Percentiles rank a stretch among this genome's conserved stretches.
phyloP scores from a whole-genome alignment of 805 yeast genomes.

The Ogataea paradorogensis region DNA sequence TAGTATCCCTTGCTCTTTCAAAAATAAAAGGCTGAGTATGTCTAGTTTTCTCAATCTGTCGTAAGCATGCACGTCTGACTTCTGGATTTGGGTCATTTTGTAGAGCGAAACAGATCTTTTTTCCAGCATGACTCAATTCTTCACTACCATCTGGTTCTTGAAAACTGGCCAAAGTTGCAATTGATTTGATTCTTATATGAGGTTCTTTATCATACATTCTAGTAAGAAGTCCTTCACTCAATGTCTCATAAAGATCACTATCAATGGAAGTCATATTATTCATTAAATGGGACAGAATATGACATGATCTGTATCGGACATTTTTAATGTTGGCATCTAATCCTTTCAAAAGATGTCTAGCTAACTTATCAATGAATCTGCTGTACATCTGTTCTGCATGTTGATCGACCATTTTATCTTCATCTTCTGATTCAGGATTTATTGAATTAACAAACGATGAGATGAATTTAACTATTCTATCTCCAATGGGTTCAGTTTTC shows the following conservation, averaged over 20 bases:
- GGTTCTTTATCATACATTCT: conserved; percentile 77
- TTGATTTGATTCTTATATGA: conserved; percentile 77
- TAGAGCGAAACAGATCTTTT: conserved; percentile 47
- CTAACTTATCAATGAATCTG: conserved; percentile 56
- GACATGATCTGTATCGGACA: conserved; percentile 79
- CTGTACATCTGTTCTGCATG: conserved; percentile 38
- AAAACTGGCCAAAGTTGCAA: conserved; percentile 72
- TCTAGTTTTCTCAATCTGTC: conserved; percentile 59
- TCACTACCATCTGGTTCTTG: conserved; percentile 54
- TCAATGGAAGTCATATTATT: conserved; percentile 73
- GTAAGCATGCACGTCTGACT: conserved; percentile 79
- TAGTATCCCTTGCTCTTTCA: conserved; percentile 81
- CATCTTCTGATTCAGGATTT: conserved; percentile 35
- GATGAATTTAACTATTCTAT: conserved; percentile 67
- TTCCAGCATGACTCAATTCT: conserved; percentile 44
- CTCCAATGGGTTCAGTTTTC: conserved; percentile 69
- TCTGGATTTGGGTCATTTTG: conserved; percentile 84
- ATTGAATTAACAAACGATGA: conserved; percentile 57
- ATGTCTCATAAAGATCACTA: conserved; percentile 61
- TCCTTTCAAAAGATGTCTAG: conserved; percentile 73
- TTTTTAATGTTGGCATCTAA: conserved; percentile 70
- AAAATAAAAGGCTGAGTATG: conserved; percentile 56
- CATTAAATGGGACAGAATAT: conserved; percentile 67
- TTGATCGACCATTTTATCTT: conserved; percentile 28
- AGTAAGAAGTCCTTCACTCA: conserved; percentile 57